Evolutionary conservation across 352 stramenopile species (phyloP).

Genomic region (Aphanomyces invadans): DNA sequence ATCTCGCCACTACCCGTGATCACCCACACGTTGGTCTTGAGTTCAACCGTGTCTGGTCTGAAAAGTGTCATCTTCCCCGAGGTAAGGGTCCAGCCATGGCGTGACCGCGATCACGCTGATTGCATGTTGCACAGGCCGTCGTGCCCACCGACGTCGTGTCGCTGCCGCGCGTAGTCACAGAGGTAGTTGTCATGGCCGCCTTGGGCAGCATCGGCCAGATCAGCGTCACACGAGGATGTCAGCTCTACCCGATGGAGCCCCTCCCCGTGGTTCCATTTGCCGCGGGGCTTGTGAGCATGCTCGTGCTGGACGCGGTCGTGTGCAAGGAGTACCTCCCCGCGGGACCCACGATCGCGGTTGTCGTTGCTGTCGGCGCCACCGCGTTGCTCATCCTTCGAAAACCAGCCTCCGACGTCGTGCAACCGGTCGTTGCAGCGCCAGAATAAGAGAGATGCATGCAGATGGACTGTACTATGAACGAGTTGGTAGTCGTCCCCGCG

Average conservation of each 20-base stretch:
- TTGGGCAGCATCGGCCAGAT: constrained; percentile 45
- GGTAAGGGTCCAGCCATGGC: neutral
- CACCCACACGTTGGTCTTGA: constrained; percentile 43
- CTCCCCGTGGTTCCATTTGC: constrained; percentile 59
- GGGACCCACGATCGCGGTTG: constrained; percentile 46
- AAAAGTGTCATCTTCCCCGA: constrained; percentile 8
- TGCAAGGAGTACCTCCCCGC: constrained; percentile 42
- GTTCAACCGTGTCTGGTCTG: constrained; percentile 28
- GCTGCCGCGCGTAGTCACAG: constrained; percentile 28
- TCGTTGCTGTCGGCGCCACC: constrained; percentile 44
- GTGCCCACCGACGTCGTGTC: constrained; percentile 16
- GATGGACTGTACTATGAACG: no score
- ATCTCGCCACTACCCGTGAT: constrained; percentile 36
- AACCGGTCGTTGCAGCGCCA: neutral
- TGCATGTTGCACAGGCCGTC: neutral
- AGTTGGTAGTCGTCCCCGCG: no score
- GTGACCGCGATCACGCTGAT: neutral
- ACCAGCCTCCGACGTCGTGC: neutral
- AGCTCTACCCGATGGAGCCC: constrained; percentile 41
- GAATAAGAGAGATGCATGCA: no score
- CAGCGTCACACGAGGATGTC: constrained; percentile 47
- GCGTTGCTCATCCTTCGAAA: neutral
- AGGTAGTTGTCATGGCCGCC: constrained; percentile 35
- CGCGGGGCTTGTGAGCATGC: constrained; percentile 59
- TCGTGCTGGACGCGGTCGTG: constrained; percentile 39